Percentiles rank a stretch among this genome's conserved stretches.
Conservation (phyloP, 225 moss, liverwort and hornwort species). For the Rhytidiadelphus loreus region DNA sequence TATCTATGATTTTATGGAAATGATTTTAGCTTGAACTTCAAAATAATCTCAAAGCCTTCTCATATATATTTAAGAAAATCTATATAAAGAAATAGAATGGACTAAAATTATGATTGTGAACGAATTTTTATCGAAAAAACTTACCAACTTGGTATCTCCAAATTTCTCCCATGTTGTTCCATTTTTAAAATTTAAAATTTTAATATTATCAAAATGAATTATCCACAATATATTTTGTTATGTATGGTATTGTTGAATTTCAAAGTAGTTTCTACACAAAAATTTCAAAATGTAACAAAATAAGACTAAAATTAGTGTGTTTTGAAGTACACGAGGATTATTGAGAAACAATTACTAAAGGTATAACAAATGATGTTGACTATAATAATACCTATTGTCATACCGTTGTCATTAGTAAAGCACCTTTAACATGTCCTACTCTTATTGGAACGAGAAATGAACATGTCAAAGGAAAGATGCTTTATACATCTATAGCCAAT, state of each 20-base stretch:
- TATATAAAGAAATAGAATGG: background rate
- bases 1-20: background rate
- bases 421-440: no score
- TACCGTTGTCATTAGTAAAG: no score
- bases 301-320: no score
- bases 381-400: background rate
- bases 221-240: no score
- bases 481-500: background rate
- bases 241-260: background rate
- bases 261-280: background rate
- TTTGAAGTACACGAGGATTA: no score
- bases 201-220: no score
- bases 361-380: background rate
- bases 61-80: accelerated
- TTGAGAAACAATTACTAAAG: background rate
- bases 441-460: no score
- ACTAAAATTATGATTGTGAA: background rate
- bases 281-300: background rate
- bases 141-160: background rate
- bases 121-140: no score
- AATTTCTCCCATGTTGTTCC: background rate
- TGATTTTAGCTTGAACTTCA: no score
- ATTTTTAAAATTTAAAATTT: background rate
- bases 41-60: background rate
- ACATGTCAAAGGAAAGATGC: background rate